Base-by-base conservation (phyloP, 2,329 filamentous ascomycete genomes). In the Magnaporthiopsis rhizophila region DNA sequence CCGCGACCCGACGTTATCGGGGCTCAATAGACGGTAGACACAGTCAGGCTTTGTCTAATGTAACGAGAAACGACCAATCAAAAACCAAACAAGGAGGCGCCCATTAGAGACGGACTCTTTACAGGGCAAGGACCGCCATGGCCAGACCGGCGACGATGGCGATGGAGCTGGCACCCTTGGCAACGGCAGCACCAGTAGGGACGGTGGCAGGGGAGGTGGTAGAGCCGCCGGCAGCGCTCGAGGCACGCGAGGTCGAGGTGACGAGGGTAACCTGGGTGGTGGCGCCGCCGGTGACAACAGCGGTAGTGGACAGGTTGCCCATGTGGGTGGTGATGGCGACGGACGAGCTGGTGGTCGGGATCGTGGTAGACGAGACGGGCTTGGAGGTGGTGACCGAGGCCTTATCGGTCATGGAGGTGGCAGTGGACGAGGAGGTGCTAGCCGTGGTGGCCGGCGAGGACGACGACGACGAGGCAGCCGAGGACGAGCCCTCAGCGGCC, bases 121-220 rank as follows among this genome's bases (percentile, higher is more conserved):
- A 81, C 72, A 80, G 71, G 69, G 75, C 78, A 64, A 81, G 66
- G 66, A 75, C 68, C 65, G 78, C 78, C 67, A 77, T 73, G 66
- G 74, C 74, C 30, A 79, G 69, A 70, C 75, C 77, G 67, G 72
- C 77, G 64, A 79, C 61, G 30, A 77, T 67, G 67, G 74, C 76
- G 62, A 79, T 62, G 53, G 75, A 73, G 68, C 75, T 76, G 45
- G 73, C 76, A 24, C 72, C 76, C 56, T 74, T 66, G 32, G 36
- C 58, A 65, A 65, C 60, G 62, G 71, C 69, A 64, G 66, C 73
- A 60, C 68, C 70, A 62, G 71, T 72, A 61, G 71, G 65, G 58
- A 69, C 65, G 24, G 68, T 56, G 58, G 62, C 34, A 45, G 66
- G 64, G 38, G 69, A 63, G 58, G 66, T 66, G 58, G 67, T 50